These are phyloP conservation scores for Moesziomyces sp. DNA, from an alignment of 1,284 basidiomycete species.

Conservation along the genomic window DNA sequence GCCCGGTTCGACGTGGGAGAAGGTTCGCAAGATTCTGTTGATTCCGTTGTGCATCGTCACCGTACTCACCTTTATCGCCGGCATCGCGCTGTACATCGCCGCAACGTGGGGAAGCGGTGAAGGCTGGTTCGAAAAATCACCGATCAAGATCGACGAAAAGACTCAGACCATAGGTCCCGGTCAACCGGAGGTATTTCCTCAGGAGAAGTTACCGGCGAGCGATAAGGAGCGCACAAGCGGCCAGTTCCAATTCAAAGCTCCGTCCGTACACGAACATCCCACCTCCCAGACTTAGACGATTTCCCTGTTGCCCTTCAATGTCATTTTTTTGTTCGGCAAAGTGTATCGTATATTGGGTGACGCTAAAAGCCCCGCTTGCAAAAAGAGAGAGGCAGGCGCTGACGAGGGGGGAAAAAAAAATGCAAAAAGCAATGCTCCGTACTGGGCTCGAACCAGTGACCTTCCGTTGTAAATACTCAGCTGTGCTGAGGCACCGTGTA, in stretches of 20 bases:
- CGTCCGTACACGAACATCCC: too few relatives aligned
- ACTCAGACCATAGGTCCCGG: background rate
- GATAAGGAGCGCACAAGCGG: too few relatives aligned
- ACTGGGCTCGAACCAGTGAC: slow-evolving; percentile 57
- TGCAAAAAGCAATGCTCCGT: slow-evolving; percentile 26
- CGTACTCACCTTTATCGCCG: slow-evolving; percentile 10
- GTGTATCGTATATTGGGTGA: too few relatives aligned
- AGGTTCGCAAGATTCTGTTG: slow-evolving; percentile 11
- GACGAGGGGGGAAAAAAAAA: too few relatives aligned
- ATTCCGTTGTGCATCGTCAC: slow-evolving; percentile 14
- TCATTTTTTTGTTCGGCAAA: too few relatives aligned
- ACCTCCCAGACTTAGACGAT: too few relatives aligned
- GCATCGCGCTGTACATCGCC: slow-evolving; percentile 11
- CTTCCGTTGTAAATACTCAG: slow-evolving; percentile 32
- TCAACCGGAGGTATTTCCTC: background rate
- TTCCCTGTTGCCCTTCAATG: too few relatives aligned
- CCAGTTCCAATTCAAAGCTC: too few relatives aligned
- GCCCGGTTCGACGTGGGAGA: slow-evolving; percentile 19
- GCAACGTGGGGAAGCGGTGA: slow-evolving; percentile 27
- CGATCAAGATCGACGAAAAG: background rate
- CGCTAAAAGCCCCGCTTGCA: too few relatives aligned
- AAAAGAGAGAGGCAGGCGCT: too few relatives aligned
- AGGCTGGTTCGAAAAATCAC: slow-evolving; percentile 19
- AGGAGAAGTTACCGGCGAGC: too few relatives aligned
- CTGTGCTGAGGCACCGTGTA: slow-evolving; percentile 23